phyloP scores from a whole-genome alignment of 139 green algal genomes.

The Chlamydomonas sphaeroides region DNA sequence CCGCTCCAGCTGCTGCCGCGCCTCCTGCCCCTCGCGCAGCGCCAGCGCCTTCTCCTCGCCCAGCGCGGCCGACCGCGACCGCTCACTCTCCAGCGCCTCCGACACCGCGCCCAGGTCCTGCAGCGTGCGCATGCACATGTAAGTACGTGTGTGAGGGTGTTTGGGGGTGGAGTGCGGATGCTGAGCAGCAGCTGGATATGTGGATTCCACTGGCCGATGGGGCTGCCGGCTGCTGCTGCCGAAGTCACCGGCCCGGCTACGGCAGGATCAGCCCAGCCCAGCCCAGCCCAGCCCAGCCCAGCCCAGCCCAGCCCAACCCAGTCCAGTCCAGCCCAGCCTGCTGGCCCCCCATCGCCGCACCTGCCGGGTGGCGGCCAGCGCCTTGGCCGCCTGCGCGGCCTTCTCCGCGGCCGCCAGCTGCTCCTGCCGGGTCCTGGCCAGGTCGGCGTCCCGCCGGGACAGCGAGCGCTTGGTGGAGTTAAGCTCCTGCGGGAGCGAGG shows the following conservation, averaged over 20 bases:
- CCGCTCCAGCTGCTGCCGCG: not conserved
- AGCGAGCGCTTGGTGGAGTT: not conserved
- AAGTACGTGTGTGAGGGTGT: too few relatives aligned
- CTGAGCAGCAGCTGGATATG: too few relatives aligned
- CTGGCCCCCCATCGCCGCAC: too few relatives aligned
- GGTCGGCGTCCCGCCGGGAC: not conserved
- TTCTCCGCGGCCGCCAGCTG: not conserved
- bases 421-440: not conserved
- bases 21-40: conserved; percentile 1
- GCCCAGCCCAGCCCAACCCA: too few relatives aligned
- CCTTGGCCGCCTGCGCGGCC: not conserved
- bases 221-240: too few relatives aligned
- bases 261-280: too few relatives aligned
- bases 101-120: not conserved
- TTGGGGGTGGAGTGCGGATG: too few relatives aligned
- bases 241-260: too few relatives aligned
- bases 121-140: too few relatives aligned
- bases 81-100: conserved; percentile 9
- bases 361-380: conserved; percentile 1
- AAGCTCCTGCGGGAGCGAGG: conserved; percentile 5
- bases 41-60: conserved; percentile 1
- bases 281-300: too few relatives aligned
- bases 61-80: not conserved
- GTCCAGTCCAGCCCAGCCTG: too few relatives aligned
- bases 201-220: too few relatives aligned